Conservation (phyloP, 2,329 filamentous ascomycete genomes). For the Xylariaceae sp. region DNA sequence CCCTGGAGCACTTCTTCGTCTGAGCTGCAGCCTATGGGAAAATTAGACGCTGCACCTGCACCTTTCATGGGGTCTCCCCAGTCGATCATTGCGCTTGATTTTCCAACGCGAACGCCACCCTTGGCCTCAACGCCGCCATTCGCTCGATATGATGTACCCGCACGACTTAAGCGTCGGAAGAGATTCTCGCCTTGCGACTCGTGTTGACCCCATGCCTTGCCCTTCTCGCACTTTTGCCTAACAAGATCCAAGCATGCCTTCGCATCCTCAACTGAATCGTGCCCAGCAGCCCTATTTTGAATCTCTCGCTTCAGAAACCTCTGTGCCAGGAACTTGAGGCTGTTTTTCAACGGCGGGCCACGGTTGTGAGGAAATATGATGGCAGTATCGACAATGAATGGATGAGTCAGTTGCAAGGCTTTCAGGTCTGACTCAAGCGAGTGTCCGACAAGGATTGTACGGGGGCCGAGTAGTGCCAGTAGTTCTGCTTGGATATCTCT, state of each 20-base stretch:
- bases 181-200: constrained; percentile 81
- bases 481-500: constrained; percentile 77
- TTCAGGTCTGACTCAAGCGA: constrained; percentile 80
- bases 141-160: constrained; percentile 58
- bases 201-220: constrained; percentile 76
- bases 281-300: constrained; percentile 71
- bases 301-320: constrained; percentile 86
- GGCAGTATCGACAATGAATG: constrained; percentile 89
- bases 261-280: constrained; percentile 92
- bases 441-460: constrained; percentile 73
- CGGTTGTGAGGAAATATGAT: constrained; percentile 87
- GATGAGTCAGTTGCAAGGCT: constrained; percentile 81
- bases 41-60: constrained; percentile 50
- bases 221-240: constrained; percentile 93
- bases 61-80: constrained; percentile 74
- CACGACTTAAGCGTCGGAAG: constrained; percentile 72
- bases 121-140: constrained; percentile 55
- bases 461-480: constrained; percentile 65
- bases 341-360: constrained; percentile 84
- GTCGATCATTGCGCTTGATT: constrained; percentile 74
- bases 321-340: constrained; percentile 81
- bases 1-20: constrained; percentile 55
- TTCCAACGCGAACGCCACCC: constrained; percentile 51
- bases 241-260: constrained; percentile 87
- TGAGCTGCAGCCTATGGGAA: constrained; percentile 52